phyloP scores from a whole-genome alignment of 768 basidiomycete genomes.

The Tylopilus cervinicoccineus region DNA sequence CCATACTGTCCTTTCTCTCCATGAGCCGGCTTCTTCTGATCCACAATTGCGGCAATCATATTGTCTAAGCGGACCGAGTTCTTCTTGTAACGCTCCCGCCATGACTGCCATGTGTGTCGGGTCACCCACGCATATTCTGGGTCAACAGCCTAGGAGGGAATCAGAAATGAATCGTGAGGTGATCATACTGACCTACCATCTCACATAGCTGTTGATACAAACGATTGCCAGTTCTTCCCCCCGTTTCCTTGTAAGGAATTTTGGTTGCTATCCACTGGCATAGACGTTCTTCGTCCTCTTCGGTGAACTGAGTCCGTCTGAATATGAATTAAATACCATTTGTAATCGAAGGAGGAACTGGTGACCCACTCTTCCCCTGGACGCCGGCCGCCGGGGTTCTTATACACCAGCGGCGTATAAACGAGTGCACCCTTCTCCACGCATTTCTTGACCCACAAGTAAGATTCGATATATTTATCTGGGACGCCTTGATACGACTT shows the following conservation, averaged over 20 bases:
- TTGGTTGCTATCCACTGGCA: conserved; percentile 79
- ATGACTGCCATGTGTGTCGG: conserved; percentile 87
- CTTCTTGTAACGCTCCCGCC: conserved; percentile 88
- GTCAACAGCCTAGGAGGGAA: conserved; percentile 47
- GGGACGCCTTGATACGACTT: conserved; percentile 66
- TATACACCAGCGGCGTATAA: conserved; percentile 76
- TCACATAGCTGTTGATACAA: conserved; percentile 80
- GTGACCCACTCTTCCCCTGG: conserved; percentile 72
- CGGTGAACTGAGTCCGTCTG: conserved; percentile 76
- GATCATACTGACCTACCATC: conserved; percentile 40
- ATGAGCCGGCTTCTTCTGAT: conserved; percentile 59
- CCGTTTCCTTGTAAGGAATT: conserved; percentile 80
- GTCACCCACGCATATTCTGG: conserved; percentile 77
- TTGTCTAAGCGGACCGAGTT: conserved; percentile 64
- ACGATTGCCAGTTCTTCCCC: conserved; percentile 78
- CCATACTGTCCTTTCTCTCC: conserved; percentile 84
- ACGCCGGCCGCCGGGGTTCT: conserved; percentile 78
- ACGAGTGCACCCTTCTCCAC: conserved; percentile 61
- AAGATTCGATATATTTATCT: conserved; percentile 76
- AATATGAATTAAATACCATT: not conserved
- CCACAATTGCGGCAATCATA: conserved; percentile 62
- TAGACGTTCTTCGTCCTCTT: conserved; percentile 70
- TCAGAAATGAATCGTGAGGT: not conserved
- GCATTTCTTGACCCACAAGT: conserved; percentile 82
- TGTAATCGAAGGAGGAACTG: not conserved